Percentiles rank a stretch among this genome's conserved stretches.
Conservation (phyloP, 2,329 filamentous ascomycete species). For the Macrophomina phaseolina region DNA sequence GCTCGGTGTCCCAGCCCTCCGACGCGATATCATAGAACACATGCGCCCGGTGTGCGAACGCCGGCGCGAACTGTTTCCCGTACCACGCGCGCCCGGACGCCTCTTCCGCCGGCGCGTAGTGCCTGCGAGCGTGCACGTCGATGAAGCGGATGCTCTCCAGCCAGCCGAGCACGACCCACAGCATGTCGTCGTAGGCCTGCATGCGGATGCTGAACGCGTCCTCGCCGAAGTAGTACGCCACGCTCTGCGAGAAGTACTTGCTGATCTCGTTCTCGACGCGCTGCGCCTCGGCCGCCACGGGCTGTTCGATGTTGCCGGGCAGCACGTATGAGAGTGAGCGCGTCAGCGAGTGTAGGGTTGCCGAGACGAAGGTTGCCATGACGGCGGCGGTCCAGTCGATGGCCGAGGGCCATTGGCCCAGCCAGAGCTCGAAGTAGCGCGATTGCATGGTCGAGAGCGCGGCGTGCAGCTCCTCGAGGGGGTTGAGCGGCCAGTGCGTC, state of each 20-base stretch:
- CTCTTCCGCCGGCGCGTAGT: slow-evolving; percentile 54
- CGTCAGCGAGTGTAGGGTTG: slow-evolving; percentile 73
- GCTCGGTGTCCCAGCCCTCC: slow-evolving; percentile 77
- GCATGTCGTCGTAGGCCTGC: slow-evolving; percentile 89
- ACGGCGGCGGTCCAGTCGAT: slow-evolving; percentile 97
- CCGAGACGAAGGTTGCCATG: slow-evolving; percentile 77
- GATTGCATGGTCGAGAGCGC: slow-evolving; percentile 79
- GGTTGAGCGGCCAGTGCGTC: slow-evolving; percentile 28
- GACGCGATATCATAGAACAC: slow-evolving; percentile 85
- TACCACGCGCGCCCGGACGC: slow-evolving; percentile 64
- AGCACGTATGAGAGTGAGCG: slow-evolving; percentile 58
- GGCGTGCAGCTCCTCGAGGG: slow-evolving; percentile 46
- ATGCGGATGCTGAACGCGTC: slow-evolving; percentile 75
- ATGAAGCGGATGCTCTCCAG: slow-evolving; percentile 81
- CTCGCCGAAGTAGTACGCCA: slow-evolving; percentile 85
- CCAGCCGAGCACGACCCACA: slow-evolving; percentile 95
- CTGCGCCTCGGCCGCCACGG: slow-evolving; percentile 42
- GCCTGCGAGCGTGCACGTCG: slow-evolving; percentile 67
- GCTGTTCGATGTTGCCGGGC: slow-evolving; percentile 39
- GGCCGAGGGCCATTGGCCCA: slow-evolving; percentile 80
- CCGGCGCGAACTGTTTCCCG: slow-evolving; percentile 73
- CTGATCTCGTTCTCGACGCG: slow-evolving; percentile 80
- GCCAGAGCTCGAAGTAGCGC: slow-evolving; percentile 75
- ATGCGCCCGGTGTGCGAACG: slow-evolving; percentile 82
- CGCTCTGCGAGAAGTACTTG: slow-evolving; percentile 77